A percentile compares a stretch with the other conserved stretches of the same genome.
Evolutionary conservation across 2,329 filamentous ascomycete genomes (phyloP).

Genomic region (Aureobasidium uvarum): DNA sequence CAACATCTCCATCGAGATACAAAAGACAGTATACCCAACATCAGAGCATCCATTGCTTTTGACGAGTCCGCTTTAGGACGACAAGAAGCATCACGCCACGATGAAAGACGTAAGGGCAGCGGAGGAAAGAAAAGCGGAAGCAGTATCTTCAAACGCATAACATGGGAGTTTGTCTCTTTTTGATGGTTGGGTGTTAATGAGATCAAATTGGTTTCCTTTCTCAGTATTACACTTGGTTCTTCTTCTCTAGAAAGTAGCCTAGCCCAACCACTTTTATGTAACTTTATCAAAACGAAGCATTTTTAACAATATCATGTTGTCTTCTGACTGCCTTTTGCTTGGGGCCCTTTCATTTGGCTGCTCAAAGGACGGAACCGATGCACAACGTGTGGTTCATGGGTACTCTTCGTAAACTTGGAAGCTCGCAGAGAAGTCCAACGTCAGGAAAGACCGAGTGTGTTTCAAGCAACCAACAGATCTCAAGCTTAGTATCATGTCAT

Average conservation of each 20-base stretch:
- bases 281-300: slow-evolving; percentile 7
- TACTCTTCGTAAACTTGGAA: too few species aligned
- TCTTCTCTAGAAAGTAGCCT: neutral
- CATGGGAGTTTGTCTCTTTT: slow-evolving; percentile 4
- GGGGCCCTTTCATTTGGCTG: too few species aligned
- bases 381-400: too few species aligned
- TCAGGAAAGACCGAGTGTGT: too few species aligned
- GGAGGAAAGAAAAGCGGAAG: neutral
- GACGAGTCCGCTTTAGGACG: neutral
- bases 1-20: neutral
- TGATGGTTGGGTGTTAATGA: slow-evolving; percentile 5
- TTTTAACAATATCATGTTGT: neutral
- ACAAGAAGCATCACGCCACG: slow-evolving; percentile 7
- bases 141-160: slow-evolving; percentile 11
- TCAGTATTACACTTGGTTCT: slow-evolving; percentile 14
- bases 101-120: neutral
- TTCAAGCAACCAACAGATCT: too few species aligned
- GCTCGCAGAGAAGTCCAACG: too few species aligned
- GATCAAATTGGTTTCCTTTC: slow-evolving; percentile 12
- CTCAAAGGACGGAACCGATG: neutral
- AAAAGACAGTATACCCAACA: neutral
- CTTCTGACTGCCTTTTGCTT: neutral
- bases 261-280: slow-evolving; percentile 12
- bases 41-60: neutral
- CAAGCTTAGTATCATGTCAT: too few species aligned